Evolutionary conservation across 2,329 filamentous ascomycete species (phyloP).

Genomic region (Venturiaceae sp.): DNA sequence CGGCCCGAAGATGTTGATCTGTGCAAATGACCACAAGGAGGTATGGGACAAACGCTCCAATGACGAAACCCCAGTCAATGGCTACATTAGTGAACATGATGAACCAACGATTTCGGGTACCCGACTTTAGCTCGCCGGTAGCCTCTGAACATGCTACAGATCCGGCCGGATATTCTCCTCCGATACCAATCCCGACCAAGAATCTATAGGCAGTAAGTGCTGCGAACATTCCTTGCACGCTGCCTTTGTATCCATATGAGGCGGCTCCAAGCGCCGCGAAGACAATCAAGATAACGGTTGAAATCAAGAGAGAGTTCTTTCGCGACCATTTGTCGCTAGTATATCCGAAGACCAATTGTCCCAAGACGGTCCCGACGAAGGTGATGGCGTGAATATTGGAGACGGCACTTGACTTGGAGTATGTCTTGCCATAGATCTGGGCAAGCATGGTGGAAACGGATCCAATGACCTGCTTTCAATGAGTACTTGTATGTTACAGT

Average conservation of each 20-base stretch:
- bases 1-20: constrained; percentile 56
- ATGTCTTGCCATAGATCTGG: constrained; percentile 59
- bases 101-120: constrained; percentile 79
- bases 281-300: constrained; percentile 72
- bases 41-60: constrained; percentile 69
- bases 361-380: constrained; percentile 77
- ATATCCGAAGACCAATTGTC: constrained; percentile 72
- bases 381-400: constrained; percentile 72
- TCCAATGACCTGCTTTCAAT: too few species aligned
- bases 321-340: constrained; percentile 77
- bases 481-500: too few species aligned
- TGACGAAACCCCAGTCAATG: constrained; percentile 77
- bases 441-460: constrained; percentile 71
- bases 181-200: constrained; percentile 64
- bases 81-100: constrained; percentile 75
- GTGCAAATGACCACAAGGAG: constrained; percentile 45
- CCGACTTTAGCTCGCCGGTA: constrained; percentile 69
- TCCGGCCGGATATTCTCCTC: constrained; percentile 69
- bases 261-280: constrained; percentile 74
- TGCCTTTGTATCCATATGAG: constrained; percentile 66
- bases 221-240: constrained; percentile 61
- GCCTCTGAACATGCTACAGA: constrained; percentile 77
- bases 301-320: constrained; percentile 69
- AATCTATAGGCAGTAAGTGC: constrained; percentile 77
- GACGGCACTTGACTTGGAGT: constrained; percentile 55